phyloP scores from a whole-genome alignment of 2,329 filamentous ascomycete species.

The Fusarium beomiforme region DNA sequence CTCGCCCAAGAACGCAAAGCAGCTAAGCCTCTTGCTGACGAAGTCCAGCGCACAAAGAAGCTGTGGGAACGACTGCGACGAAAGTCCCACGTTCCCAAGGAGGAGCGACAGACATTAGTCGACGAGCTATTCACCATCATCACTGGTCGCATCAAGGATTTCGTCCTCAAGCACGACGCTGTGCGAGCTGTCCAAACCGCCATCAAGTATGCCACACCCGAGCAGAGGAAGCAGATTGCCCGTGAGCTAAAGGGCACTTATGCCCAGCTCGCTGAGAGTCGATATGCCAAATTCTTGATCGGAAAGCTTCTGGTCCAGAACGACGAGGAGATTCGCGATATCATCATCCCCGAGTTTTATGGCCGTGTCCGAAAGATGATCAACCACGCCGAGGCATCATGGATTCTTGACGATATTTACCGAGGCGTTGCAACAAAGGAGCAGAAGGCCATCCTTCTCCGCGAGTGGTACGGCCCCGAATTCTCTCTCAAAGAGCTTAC shows the following conservation, averaged over 20 bases:
- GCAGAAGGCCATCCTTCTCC: constrained; percentile 85
- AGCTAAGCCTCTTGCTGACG: constrained; percentile 91
- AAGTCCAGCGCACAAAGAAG: constrained; percentile 90
- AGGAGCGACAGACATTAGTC: constrained; percentile 88
- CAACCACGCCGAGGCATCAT: constrained; percentile 94
- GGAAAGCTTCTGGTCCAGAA: constrained; percentile 96
- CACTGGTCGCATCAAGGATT: constrained; percentile 90
- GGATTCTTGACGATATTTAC: constrained; percentile 98
- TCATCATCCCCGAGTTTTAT: constrained; percentile 95
- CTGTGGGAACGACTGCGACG: constrained; percentile 93
- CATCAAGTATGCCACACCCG: constrained; percentile 90
- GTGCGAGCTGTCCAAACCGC: constrained; percentile 97
- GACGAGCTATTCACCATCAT: constrained; percentile 92
- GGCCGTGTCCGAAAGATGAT: constrained; percentile 92
- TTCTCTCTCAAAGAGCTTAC: constrained; percentile 80
- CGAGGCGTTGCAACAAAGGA: constrained; percentile 84
- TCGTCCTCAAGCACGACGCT: constrained; percentile 98
- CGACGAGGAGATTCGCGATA: constrained; percentile 84
- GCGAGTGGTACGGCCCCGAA: constrained; percentile 97
- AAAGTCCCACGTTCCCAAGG: constrained; percentile 91
- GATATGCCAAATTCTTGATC: constrained; percentile 97
- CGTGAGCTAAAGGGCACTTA: constrained; percentile 87
- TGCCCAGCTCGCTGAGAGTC: constrained; percentile 86
- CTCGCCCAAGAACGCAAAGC: constrained; percentile 89
- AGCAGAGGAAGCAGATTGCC: constrained; percentile 88